A percentile compares a stretch with the other conserved stretches of the same genome.
phyloP scores from a whole-genome alignment of 179 eudicot species.

The Beta lomatogona region DNA sequence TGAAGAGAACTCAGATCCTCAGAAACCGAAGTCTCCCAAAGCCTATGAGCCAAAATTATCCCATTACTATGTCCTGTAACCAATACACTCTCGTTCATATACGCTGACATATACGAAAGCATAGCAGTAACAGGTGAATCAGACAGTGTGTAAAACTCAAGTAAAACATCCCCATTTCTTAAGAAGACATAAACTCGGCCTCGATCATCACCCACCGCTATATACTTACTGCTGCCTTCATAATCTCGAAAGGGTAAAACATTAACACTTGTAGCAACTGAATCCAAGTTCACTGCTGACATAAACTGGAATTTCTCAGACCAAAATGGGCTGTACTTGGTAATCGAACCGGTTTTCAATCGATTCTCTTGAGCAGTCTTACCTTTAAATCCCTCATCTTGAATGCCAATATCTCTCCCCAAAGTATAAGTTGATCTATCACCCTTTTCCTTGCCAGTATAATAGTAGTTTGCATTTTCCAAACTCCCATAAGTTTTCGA shows the following conservation, averaged over 20 bases:
- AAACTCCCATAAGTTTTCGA: conserved; percentile 7
- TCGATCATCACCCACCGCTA: conserved; percentile 74
- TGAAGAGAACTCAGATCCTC: conserved; percentile 59
- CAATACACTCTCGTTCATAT: conserved; percentile 74
- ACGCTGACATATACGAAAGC: conserved; percentile 66
- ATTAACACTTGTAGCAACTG: conserved; percentile 62
- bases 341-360: conserved; percentile 45
- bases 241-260: conserved; percentile 74
- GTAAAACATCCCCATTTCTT: conserved; percentile 66
- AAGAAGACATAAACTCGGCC: conserved; percentile 67
- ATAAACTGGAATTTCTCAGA: conserved; percentile 82
- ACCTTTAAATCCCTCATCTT: conserved; percentile 27
- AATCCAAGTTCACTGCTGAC: conserved; percentile 73
- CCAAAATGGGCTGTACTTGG: conserved; percentile 78
- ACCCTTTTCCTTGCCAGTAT: conserved; percentile 24
- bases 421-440: conserved; percentile 23
- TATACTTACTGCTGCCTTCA: conserved; percentile 83
- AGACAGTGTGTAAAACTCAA: conserved; percentile 53
- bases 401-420: conserved; percentile 20
- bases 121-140: conserved; percentile 64
- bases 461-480: conserved; percentile 16
- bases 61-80: conserved; percentile 87
- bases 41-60: conserved; percentile 61
- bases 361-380: conserved; percentile 28
- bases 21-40: conserved; percentile 60